phyloP scores from a whole-genome alignment of 2,329 filamentous ascomycete species.

The Magnaporthiopsis poae region DNA sequence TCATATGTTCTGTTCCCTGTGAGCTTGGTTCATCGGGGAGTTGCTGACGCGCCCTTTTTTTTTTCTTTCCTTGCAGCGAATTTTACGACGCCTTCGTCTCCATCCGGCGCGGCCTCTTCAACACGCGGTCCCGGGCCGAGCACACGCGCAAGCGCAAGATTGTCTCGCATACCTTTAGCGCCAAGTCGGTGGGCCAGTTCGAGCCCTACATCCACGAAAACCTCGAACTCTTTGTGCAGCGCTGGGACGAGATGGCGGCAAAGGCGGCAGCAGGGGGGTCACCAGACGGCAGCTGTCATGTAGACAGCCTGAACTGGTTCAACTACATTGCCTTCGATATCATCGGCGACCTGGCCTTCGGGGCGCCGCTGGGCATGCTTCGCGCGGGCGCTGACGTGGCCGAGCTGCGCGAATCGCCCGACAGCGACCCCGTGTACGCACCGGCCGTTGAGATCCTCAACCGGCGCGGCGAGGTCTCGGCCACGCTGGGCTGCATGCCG shows the following conservation, averaged over 20 bases:
- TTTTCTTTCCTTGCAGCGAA: constrained; percentile 38
- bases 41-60: not conserved
- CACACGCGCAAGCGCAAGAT: constrained; percentile 85
- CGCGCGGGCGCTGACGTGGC: constrained; percentile 65
- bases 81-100: constrained; percentile 91
- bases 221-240: constrained; percentile 59
- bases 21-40: no score
- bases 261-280: constrained; percentile 19
- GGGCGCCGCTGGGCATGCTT: constrained; percentile 75
- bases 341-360: constrained; percentile 55
- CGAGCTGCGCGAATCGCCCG: constrained; percentile 55
- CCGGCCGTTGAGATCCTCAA: constrained; percentile 83
- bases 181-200: constrained; percentile 72
- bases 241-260: constrained; percentile 57
- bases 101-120: constrained; percentile 78
- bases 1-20: not conserved
- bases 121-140: constrained; percentile 70
- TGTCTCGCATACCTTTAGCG: constrained; percentile 75
- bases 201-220: constrained; percentile 82
- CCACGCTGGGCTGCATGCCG: constrained; percentile 65
- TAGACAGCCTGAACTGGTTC: constrained; percentile 75
- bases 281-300: constrained; percentile 44
- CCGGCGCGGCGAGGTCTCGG: constrained; percentile 75
- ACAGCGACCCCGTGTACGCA: constrained; percentile 55
- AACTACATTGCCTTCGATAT: constrained; percentile 52